Evolutionary conservation across 2,329 filamentous ascomycete genomes (phyloP).

Genomic region (Aspergillus puulaauensis): DNA sequence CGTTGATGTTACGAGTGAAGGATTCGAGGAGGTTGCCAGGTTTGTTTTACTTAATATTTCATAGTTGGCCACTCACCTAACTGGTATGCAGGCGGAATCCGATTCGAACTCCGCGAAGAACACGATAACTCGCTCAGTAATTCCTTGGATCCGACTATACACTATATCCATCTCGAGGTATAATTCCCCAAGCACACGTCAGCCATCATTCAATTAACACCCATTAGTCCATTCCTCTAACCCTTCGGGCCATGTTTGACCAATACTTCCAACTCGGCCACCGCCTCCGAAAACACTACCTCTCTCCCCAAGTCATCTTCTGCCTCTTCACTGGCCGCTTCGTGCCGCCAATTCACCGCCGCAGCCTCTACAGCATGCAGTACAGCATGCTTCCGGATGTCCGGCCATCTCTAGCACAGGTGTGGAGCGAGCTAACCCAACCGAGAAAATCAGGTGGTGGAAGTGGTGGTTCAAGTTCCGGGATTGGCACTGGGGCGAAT

Average conservation of each 20-base stretch:
- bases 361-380: conserved; percentile 92
- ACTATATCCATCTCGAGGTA: conserved; percentile 85
- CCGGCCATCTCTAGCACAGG: conserved; percentile 75
- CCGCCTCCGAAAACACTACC: conserved; percentile 91
- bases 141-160: conserved; percentile 59
- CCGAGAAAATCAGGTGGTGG: conserved; percentile 31
- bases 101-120: conserved; percentile 83
- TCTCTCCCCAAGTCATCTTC: conserved; percentile 82
- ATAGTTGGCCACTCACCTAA: conserved; percentile 3
- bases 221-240: conserved; percentile 76
- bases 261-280: conserved; percentile 95
- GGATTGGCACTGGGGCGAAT: conserved; percentile 26
- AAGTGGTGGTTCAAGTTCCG: conserved; percentile 24
- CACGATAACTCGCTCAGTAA: conserved; percentile 43
- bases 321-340: conserved; percentile 88
- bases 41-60: conserved; percentile 31
- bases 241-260: conserved; percentile 91
- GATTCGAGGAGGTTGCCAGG: conserved; percentile 87
- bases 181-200: conserved; percentile 7
- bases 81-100: conserved; percentile 65
- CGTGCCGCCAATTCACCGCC: conserved; percentile 90
- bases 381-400: conserved; percentile 94
- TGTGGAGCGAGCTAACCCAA: conserved; percentile 74
- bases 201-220: conserved; percentile 2
- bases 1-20: conserved; percentile 92